phyloP scores from a whole-genome alignment of 306 rosid genomes.

The Benincasa hispida region DNA sequence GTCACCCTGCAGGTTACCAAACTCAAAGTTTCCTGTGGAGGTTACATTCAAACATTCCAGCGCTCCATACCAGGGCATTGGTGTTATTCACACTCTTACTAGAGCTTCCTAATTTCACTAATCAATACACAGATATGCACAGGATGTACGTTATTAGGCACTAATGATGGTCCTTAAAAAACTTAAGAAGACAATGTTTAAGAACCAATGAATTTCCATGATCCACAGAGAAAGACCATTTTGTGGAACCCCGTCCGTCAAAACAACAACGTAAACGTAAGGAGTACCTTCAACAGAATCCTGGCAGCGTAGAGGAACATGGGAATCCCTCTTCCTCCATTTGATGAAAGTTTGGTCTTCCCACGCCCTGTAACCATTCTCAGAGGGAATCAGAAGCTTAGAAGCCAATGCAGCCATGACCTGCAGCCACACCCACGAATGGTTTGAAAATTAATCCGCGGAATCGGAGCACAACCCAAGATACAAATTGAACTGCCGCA shows the following conservation, averaged over 20 bases:
- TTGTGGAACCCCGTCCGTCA: neutral
- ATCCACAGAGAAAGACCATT: neutral
- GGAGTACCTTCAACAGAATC: conserved; percentile 75
- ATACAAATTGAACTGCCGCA: neutral
- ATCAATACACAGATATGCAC: neutral
- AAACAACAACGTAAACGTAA: neutral
- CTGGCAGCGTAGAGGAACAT: conserved; percentile 75
- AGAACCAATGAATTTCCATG: neutral
- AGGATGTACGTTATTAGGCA: neutral
- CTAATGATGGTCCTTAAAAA: neutral
- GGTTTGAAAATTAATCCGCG: neutral
- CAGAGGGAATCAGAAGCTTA: conserved; percentile 29
- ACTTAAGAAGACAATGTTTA: neutral
- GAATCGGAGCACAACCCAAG: neutral
- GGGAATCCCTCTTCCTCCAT: conserved; percentile 85
- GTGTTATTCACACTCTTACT: neutral
- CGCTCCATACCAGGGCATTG: neutral
- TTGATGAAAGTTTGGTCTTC: conserved; percentile 83
- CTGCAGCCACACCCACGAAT: neutral
- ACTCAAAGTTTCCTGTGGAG: neutral
- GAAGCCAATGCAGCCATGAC: conserved; percentile 41
- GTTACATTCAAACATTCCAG: neutral
- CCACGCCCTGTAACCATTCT: conserved; percentile 58
- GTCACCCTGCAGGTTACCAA: no score
- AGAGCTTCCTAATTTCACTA: neutral